Percentiles rank a stretch among this genome's conserved stretches.
phyloP scores from a whole-genome alignment of 371 early-diverging fungal species.

The Mortierella polycephala region DNA sequence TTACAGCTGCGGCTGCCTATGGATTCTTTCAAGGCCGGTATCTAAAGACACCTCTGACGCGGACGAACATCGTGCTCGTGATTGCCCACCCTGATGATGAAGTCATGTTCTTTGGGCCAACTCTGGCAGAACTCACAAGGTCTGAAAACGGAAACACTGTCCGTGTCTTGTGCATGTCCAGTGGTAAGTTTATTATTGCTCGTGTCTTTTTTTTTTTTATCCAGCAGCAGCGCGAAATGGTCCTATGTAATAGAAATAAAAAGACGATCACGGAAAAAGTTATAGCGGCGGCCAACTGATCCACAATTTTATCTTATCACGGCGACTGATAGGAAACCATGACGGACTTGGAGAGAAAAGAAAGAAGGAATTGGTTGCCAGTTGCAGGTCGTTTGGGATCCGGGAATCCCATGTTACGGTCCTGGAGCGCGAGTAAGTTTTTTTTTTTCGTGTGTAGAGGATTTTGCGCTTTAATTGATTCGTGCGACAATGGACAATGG shows the following conservation, averaged over 20 bases:
- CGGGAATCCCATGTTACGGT: conserved; percentile 66
- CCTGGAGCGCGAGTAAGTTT: conserved; percentile 74
- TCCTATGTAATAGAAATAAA: not conserved
- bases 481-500: not conserved
- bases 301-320: not conserved
- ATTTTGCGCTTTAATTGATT: conserved; percentile 4
- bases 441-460: no score
- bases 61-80: conserved; percentile 75
- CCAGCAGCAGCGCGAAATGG: not conserved
- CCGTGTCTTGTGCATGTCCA: conserved; percentile 87
- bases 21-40: conserved; percentile 43
- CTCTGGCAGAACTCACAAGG: conserved; percentile 67
- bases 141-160: conserved; percentile 62
- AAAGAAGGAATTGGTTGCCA: conserved; percentile 79
- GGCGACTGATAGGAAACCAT: conserved; percentile 68
- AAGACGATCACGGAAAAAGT: not conserved
- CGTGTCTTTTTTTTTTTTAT: conserved; percentile 1
- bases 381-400: conserved; percentile 77
- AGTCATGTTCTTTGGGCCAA: conserved; percentile 99
- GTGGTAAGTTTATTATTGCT: conserved; percentile 61
- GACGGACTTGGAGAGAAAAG: conserved; percentile 83
- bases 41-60: conserved; percentile 46
- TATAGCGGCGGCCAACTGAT: not conserved
- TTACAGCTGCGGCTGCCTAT: conserved; percentile 24
- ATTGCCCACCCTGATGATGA: conserved; percentile 99